Evolutionary conservation across 2,329 filamentous ascomycete genomes (phyloP), one percentile per base, ranked within the genome.

Genomic region (Plectosphaerella plurivora): DNA sequence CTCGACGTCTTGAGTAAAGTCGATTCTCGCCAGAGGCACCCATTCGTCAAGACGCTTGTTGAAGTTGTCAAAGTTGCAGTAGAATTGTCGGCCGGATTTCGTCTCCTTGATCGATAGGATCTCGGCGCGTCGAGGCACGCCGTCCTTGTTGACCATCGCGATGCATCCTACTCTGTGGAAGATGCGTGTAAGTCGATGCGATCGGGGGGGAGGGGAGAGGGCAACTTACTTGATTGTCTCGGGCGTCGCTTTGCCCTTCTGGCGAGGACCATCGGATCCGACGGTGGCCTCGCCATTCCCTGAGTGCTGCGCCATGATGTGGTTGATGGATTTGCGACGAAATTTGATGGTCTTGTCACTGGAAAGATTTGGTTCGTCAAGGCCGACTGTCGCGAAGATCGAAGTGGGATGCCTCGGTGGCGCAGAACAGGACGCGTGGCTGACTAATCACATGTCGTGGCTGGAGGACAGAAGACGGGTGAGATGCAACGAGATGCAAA

Each of bases 21-120:
- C 91, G 59, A 99, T 90, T 36, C 94, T 83, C 36, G 83, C 78
- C 28, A 88, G 82, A 2, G 88, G 79, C 10, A 99, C 86, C 94
- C 94, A 99, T 76, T 99, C 94, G 74, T 82, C 76, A 12, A 83
- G 71, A 59, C 78, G 79, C 71, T 97, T 97, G 73, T 97, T 97
- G 82, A 97, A 97, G 64, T 96, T 95, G 65, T 96, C 91, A 68
- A 97, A 97, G 69, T 97, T 96, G 63, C 96, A 95, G 70, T 97
- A 97, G 66, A 93, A 97, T 51, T 89, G 88, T 39, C 90, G 87
- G 15, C 88, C 87, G 63, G 90, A 93, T 70, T 95, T 95, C 20
- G 89, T 88, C 54, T 92, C 89, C 65, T 89, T 87, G 61, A 97
- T 95, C 54, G 91, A 94, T n/a, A 99, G 76, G 57, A 99, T 96